These are phyloP conservation scores for Ochromonas danica DNA, from an alignment of 108 stramenopile genomes.

Conservation along the genomic window DNA sequence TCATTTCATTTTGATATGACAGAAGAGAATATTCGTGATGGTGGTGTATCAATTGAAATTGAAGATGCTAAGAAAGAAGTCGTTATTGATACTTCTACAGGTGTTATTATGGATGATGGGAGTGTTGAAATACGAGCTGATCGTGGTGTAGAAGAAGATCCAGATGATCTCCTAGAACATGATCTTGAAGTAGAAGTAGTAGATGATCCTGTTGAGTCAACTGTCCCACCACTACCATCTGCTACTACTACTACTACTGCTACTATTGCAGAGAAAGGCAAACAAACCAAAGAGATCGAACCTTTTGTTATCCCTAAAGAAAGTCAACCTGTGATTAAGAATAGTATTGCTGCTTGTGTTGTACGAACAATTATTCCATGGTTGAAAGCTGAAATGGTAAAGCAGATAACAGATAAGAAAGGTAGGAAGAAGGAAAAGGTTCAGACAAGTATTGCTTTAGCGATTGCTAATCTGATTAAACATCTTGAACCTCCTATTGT, in stretches of 20 bases:
- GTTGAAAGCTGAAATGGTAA: conserved; percentile 47
- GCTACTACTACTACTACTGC: background rate
- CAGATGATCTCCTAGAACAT: background rate
- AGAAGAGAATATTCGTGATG: background rate
- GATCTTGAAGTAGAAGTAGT: conserved; percentile 36
- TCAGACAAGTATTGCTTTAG: conserved; percentile 77
- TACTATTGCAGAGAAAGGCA: background rate
- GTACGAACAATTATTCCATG: conserved; percentile 33
- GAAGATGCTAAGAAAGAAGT: no score
- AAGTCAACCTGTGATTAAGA: no score
- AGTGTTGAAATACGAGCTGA: conserved; percentile 40
- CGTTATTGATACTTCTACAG: no score
- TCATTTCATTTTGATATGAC: conserved; percentile 69
- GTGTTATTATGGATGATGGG: conserved; percentile 36
- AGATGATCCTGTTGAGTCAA: conserved; percentile 25
- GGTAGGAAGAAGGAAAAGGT: conserved; percentile 59
- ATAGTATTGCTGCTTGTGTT: background rate
- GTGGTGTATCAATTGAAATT: background rate
- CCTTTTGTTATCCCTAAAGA: no score
- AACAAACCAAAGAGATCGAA: no score
- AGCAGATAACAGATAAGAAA: conserved; percentile 69
- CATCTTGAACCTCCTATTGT: conserved; percentile 72
- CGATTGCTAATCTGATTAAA: conserved; percentile 78
- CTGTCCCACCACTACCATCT: background rate
- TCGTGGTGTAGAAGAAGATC: no score